Conservation (phyloP, 371 early-diverging fungal species). For the Nosema muscidifuracis region DNA sequence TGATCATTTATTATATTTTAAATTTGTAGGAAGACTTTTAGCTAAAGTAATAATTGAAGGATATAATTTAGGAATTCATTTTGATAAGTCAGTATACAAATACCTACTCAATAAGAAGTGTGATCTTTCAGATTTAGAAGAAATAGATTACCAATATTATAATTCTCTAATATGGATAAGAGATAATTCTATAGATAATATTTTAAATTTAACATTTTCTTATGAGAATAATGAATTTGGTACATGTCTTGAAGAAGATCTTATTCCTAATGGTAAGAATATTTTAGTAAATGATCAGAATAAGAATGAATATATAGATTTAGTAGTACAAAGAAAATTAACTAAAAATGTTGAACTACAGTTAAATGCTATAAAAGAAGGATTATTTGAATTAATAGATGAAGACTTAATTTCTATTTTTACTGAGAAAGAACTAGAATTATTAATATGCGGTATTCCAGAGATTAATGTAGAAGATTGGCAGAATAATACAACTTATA, state of each 20-base stretch:
- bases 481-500: conserved; percentile 88
- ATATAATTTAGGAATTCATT: conserved; percentile 81
- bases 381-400: conserved; percentile 90
- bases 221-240: conserved; percentile 87
- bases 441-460: conserved; percentile 88
- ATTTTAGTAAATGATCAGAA: conserved; percentile 85
- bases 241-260: conserved; percentile 70
- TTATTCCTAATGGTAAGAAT: conserved; percentile 78
- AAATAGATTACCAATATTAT: conserved; percentile 87
- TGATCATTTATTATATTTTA: conserved; percentile 87
- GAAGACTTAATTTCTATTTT: conserved; percentile 78
- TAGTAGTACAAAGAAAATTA: conserved; percentile 78
- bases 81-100: conserved; percentile 93
- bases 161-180: conserved; percentile 91
- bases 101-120: conserved; percentile 78
- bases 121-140: conserved; percentile 87
- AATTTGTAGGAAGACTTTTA: conserved; percentile 92
- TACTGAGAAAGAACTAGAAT: conserved; percentile 92
- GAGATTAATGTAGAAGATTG: conserved; percentile 97
- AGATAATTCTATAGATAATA: conserved; percentile 84
- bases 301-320: conserved; percentile 84
- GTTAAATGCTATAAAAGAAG: conserved; percentile 78
- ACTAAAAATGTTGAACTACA: conserved; percentile 79
- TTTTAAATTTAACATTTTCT: conserved; percentile 84
- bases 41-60: conserved; percentile 94